Base-by-base conservation (phyloP, 2,329 filamentous ascomycete species). In the Basipetospora chlamydospora region DNA sequence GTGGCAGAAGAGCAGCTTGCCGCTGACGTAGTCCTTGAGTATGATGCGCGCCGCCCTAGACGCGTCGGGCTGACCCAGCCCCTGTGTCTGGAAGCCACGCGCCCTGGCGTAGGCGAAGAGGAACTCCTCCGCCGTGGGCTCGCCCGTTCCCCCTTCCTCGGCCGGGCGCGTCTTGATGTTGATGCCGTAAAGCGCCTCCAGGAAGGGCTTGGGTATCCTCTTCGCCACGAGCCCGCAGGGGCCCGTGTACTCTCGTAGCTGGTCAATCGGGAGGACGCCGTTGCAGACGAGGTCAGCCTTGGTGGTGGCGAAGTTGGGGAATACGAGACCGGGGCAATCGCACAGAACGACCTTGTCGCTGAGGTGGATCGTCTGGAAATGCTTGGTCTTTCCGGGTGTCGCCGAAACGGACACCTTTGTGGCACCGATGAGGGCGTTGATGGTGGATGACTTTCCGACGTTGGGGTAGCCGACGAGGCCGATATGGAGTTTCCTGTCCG, bases 401-500 rank as follows among this genome's bases (percentile, higher is more conserved):
- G 88, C 80, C 12, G 90, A 98, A 26, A 98, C 92, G 0, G 88
- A 96, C 5, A 98, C 90, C 62, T 96, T 98, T 65, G 96, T 98
- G 38, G 90, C 79, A 35, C 92, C 92, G 40, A 96, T 87, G n/a
- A 98, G 72, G 28, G 90, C 88, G 63, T 98, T 98, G 68, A 98
- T 98, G 12, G 90, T 98, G 33, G 87, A 95, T 1, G 92, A 98
- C 63, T 98, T 98, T 61, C 90, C 90, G 44, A 98, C 90, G 62
- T 98, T 98, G 51, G 90, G 90, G 59, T 98, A 98, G 41, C 90
- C 90, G 26, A 98, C 90, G 15, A 98, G 67, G 48, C 90, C 90
- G 46, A 98, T 90, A 44, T 85, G 77, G 4, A 87, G 79, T 57
- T 92, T 95, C 43, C 59, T 59, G 31, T 65, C 63, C 7, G 61